Base-by-base conservation (phyloP, 2,329 filamentous ascomycete genomes). In the Aspergillus spinulosporus region DNA sequence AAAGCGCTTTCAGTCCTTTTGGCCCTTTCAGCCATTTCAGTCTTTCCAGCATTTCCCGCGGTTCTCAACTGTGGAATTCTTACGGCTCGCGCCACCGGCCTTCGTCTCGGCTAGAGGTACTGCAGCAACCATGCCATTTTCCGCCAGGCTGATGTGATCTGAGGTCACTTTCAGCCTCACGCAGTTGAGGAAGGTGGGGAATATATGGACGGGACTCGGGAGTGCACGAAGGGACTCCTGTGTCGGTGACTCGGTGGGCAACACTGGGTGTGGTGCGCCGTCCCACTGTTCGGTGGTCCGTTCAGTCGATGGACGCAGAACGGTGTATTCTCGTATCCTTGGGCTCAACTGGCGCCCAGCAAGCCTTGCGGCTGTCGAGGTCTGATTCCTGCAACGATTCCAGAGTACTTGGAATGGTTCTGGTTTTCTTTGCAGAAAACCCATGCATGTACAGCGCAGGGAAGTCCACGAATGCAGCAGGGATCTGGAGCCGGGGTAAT, bases 131-230 rank as follows among this genome's bases (percentile, higher is more conserved):
- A 31, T 39, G 14, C 12, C 32, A 29, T 15, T 47, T 39, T 9
- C 7, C 32, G 26, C 49, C n/a, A 52, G 7, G 29, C 29, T 45
- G 49, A 45, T 37, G 29, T 52, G 32, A 52, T 45, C 42, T 47
- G 14, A 47, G 14, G 44, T 46, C 49, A 34, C 31, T 45, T 52
- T 52, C 49, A 52, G 49, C 49, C 49, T 52, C 49, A 52, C 49
- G n/a, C 15, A 29, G 32, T 45, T 29, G 3, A 15, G 42, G 12
- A 15, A 37, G 15, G 49, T 43, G 32, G 15, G n/a, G 44, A 47
- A 6, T 15, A n/a, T 15, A 21, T 21, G 21, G 21, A 34, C 29
- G 29, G 31, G 29, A 34, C 29, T 32, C 44, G n/a, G 48, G 36
- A 12, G 39, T 37, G 43, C 21, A 21, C 21, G 21, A 21, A 21